Evolutionary conservation across 1,284 basidiomycete genomes (phyloP), one percentile per base, ranked within the genome.

Genomic region (Malassezia sympodialis): DNA sequence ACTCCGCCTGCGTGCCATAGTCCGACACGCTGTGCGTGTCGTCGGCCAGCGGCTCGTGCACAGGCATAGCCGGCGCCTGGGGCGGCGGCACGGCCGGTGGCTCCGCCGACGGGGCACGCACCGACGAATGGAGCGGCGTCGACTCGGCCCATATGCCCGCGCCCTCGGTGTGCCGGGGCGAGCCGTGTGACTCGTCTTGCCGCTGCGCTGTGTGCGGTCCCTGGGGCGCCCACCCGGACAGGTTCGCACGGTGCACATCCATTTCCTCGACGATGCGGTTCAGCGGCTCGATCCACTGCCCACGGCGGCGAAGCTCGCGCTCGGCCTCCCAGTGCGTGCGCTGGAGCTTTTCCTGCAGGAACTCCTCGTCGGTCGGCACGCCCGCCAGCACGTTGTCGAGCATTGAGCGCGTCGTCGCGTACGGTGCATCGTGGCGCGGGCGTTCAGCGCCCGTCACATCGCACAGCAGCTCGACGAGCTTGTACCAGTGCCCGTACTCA

Each of bases 281-380:
- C 23, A 34, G 41, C 8, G 28, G 30, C 12, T 42, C 55, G 26
- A 52, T 10, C 23, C 28, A 57, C 19, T 57, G 21, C 19, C 49
- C 50, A 19, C 49, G 55, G 8, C 54, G 48, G 8, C 55, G 55
- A 21, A 37, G 30, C 39, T 52, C 55, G 40, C 50, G 55, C 49
- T 56, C 54, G 37, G n/a, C 28, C n/a, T 56, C 54, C 54, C 54
- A 56, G 39, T 44, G 49, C n/a, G 42, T 39, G 11, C 31, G 35
- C 27, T 17, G 3, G 14, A 44, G 35, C 24, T 37, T 39, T 14
- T 47, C 30, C 6, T 43, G 41, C 41, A 48, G 14, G 37, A 52
- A 51, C 51, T 64, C 61, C 24, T 59, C 60, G 47, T 64, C 62
- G 19, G 62, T 64, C 21, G 62, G 62, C 21, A 62, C 60, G 32